Base-by-base conservation (phyloP, 1,284 basidiomycete genomes). In the Singerocomus rubriflavus region DNA sequence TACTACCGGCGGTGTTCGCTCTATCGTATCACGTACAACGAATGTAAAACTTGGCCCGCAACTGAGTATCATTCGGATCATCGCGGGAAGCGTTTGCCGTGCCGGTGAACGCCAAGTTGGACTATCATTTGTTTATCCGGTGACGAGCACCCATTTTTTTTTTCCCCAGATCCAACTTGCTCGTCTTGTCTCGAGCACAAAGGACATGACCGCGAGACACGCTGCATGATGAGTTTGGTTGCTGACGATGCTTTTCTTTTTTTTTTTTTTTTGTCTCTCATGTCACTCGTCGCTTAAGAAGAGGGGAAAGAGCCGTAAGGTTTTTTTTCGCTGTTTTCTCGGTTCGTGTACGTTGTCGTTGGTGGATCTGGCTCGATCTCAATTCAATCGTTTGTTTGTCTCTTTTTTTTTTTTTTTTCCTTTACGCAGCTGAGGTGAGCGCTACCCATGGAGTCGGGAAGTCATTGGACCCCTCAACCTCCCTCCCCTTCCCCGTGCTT, bases 11-110 rank as follows among this genome's bases (percentile, higher is more conserved):
- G 42, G 29, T 3, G 13, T 42, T 21, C 29, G 12, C 38, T 26
- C 29, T 48, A 16, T 30, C 41, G 37, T 63, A 27, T 33, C 34
- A 65, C 40, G 56, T 62, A 64, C 55, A 58, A 57, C 48, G 59
- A 37, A 36, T 32, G 40, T 40, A 43, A 33, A 39, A 41, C 46
- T 30, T 14, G 21, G 21, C 21, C 21, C 21, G 21, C 21, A 21
- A 48, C n/a, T 14, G 30, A 8, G 13, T 31, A 17, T 42, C 31
- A 17, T 40, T 46, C 30, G 39, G 41, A 48, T 42, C 52, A 21
- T 21, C 21, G 61, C 56, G 52, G 44, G 36, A 60, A 62, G 46
- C 21, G 14, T 40, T 35, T 7, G 4, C 29, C 31, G 12, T n/a
- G 21, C 48, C 35, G 32, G 57, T 16, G 35, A 55, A 26, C 16